Conservation (phyloP, 2,329 filamentous ascomycete species). For the Trichoderma koningiopsis region DNA sequence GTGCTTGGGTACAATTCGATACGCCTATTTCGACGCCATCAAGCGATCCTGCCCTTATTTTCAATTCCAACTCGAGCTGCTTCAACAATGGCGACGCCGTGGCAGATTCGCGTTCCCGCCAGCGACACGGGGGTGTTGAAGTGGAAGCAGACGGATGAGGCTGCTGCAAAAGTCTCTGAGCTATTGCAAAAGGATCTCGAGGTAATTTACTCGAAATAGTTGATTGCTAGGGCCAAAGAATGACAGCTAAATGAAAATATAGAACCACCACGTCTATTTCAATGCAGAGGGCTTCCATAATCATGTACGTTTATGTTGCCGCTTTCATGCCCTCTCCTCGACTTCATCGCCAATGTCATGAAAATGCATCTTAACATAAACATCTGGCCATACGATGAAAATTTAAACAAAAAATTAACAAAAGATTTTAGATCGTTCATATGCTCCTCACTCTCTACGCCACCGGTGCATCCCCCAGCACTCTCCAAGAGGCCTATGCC, state of each 20-base stretch:
- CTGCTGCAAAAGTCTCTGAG: conserved; percentile 64
- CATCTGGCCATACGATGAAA: background rate
- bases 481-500: conserved; percentile 66
- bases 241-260: background rate
- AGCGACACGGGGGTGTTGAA: conserved; percentile 55
- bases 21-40: background rate
- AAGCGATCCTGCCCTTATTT: background rate
- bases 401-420: background rate
- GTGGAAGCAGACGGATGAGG: conserved; percentile 54
- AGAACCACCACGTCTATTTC: conserved; percentile 75
- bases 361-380: background rate
- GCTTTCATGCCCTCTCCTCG: background rate
- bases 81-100: conserved; percentile 49
- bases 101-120: conserved; percentile 50
- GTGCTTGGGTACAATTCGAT: background rate
- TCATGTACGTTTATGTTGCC: conserved; percentile 56
- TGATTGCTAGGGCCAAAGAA: background rate
- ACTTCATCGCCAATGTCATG: background rate
- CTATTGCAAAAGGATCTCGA: conserved; percentile 77
- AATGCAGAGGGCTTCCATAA: conserved; percentile 77
- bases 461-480: conserved; percentile 63
- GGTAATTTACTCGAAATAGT: conserved; percentile 36
- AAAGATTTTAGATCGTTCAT: conserved; percentile 61
- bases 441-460: conserved; percentile 76
- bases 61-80: background rate